These are phyloP conservation scores for Stevia rebaudiana DNA, from an alignment of 140 eudicot species.

Conservation along the genomic window DNA sequence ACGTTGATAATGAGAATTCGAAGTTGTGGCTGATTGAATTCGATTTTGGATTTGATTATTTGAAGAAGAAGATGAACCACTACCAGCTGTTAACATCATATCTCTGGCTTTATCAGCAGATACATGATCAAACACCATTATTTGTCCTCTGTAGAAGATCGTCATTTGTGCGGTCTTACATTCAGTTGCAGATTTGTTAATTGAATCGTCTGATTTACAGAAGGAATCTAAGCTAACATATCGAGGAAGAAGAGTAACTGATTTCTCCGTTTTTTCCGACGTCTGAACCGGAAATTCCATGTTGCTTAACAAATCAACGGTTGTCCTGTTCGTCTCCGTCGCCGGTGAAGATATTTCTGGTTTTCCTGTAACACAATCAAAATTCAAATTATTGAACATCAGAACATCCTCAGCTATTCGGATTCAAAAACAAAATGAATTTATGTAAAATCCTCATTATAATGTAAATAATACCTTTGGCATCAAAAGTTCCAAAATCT, in stretches of 20 bases:
- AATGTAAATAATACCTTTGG: constrained; percentile 2
- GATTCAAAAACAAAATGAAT: not conserved
- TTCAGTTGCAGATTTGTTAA: not conserved
- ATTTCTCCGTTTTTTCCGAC: not conserved
- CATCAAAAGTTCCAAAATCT: constrained; percentile 31
- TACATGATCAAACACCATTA: constrained; percentile 30
- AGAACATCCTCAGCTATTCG: not conserved
- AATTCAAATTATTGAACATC: not conserved
- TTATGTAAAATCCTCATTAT: not conserved
- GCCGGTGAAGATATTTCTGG: not conserved
- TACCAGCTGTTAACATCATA: constrained; percentile 10
- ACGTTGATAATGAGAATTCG: not conserved
- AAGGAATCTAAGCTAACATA: constrained; percentile 8
- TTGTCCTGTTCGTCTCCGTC: not conserved
- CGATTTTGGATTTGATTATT: not conserved
- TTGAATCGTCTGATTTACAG: not conserved
- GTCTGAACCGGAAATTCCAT: constrained; percentile 15
- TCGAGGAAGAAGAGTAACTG: constrained; percentile 29
- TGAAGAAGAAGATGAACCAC: not conserved
- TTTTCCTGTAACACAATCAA: constrained; percentile 21
- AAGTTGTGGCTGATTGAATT: constrained; percentile 1
- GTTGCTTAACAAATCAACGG: constrained; percentile 24
- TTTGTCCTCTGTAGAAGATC: constrained; percentile 37
- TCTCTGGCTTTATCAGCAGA: constrained; percentile 35
- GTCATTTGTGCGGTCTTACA: constrained; percentile 32